These are phyloP conservation scores for Zygosaccharomyces pseudobailii DNA, from an alignment of 1,139 yeast species.

Conservation along the genomic window DNA sequence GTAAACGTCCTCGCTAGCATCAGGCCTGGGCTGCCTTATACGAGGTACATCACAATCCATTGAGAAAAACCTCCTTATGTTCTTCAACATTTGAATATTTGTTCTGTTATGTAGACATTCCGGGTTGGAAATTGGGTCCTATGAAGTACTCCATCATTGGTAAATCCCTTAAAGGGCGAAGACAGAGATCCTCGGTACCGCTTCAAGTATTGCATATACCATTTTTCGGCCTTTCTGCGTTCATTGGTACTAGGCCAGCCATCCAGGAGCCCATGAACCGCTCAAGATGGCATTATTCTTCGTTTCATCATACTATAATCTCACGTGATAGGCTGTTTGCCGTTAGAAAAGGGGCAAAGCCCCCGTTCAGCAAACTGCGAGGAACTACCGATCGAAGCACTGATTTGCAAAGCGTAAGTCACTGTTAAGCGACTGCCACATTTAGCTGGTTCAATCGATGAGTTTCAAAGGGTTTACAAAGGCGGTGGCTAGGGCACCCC, in stretches of 20 bases:
- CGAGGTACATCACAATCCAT: conserved; percentile 1
- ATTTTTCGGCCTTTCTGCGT: neutral
- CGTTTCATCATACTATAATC: neutral
- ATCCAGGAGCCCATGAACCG: neutral
- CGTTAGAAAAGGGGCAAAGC: conserved; percentile 1
- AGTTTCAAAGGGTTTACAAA: conserved; percentile 92
- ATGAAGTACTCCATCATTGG: neutral
- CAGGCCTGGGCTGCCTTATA: neutral
- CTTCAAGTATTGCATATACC: neutral
- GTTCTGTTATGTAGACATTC: neutral
- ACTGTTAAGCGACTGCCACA: neutral
- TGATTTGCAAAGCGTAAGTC: neutral
- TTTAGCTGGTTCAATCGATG: conserved; percentile 41
- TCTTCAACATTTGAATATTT: neutral
- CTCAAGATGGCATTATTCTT: neutral
- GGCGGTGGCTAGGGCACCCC: conserved; percentile 82
- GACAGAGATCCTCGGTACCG: neutral
- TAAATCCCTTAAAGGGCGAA: neutral
- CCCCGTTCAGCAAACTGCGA: neutral
- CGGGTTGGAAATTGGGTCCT: neutral
- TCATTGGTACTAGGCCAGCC: neutral
- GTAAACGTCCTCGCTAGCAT: conserved; percentile 24
- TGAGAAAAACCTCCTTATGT: neutral
- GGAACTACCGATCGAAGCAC: neutral
- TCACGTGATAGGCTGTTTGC: neutral